Base-by-base conservation (phyloP, 306 rosid genomes). In the Abrus precatorius region DNA sequence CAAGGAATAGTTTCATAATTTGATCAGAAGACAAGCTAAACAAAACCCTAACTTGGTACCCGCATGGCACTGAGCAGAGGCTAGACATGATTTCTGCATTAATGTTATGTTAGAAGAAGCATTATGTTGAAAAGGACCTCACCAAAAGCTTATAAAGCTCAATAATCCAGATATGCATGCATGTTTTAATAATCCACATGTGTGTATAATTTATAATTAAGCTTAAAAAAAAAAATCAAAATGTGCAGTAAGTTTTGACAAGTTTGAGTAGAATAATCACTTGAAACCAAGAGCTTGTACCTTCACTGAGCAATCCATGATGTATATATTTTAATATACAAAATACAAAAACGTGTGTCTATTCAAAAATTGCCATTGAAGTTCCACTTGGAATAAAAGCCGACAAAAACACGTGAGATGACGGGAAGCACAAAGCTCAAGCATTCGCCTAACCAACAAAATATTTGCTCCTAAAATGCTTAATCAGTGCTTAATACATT, bases 381-480 rank as follows among this genome's bases (percentile, higher is more conserved):
- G 33, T 85, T 83, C 62, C 80, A 72, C 54, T 77, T 72, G 69
- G 43, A 53, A 43, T 49, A 68, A 82, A 84, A 48, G 68, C 89
- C 72, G 89, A 88, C 89, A 88, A 79, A 86, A 89, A 72, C 88
- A 88, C 84, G 88, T 90, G 92, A 82, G 69, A 32, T 70, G 85
- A 82, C 84, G 85, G 79, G 76, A 83, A 88, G 82, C 91, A 83
- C 89, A 83, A 85, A 52, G 91, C 86, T 83, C 77, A 73, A 82
- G 82, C 84, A 85, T 74, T 77, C 77, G 89, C 84, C 85, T 80
- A 80, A 81, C 87, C 86, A 74, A 85, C 82, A 62, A 68, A 80
- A 77, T 36, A 47, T 63, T 72, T 64, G 70, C 50, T 61, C 74
- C 28, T 79, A 72, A 49, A 69, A 68, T 55, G 47, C 49, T 20